These are phyloP conservation scores for Salix suchowensis DNA, from an alignment of 345 rosid genomes.

Conservation along the genomic window DNA sequence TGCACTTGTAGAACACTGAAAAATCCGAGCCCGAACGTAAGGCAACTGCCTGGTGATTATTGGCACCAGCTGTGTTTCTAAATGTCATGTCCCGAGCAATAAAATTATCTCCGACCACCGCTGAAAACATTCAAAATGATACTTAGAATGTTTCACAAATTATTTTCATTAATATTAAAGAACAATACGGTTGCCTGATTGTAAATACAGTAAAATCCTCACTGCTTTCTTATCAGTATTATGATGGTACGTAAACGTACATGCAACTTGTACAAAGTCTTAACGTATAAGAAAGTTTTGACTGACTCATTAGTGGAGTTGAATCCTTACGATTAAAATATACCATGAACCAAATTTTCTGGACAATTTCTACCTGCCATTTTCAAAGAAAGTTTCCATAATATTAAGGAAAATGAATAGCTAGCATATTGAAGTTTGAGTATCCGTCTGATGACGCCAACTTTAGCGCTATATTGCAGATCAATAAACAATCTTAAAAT, in stretches of 20 bases:
- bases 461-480: neutral
- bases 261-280: no score
- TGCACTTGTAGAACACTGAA: constrained; percentile 41
- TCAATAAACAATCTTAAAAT: neutral
- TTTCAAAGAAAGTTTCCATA: neutral
- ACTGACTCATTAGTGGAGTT: neutral
- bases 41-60: constrained; percentile 61
- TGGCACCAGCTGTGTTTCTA: constrained; percentile 58
- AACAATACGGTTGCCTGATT: no score
- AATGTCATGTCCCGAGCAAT: constrained; percentile 59
- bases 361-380: neutral
- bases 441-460: neutral
- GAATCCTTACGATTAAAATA: neutral
- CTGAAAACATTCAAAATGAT: constrained; percentile 18
- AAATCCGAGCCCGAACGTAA: constrained; percentile 50
- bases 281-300: neutral
- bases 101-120: constrained; percentile 44
- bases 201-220: neutral
- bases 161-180: neutral
- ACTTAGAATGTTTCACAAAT: neutral
- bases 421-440: no score
- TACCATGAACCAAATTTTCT: neutral
- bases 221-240: no score
- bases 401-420: no score
- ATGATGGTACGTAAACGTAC: no score